phyloP scores from a whole-genome alignment of 768 basidiomycete species.

The Macrocybe gigantea region DNA sequence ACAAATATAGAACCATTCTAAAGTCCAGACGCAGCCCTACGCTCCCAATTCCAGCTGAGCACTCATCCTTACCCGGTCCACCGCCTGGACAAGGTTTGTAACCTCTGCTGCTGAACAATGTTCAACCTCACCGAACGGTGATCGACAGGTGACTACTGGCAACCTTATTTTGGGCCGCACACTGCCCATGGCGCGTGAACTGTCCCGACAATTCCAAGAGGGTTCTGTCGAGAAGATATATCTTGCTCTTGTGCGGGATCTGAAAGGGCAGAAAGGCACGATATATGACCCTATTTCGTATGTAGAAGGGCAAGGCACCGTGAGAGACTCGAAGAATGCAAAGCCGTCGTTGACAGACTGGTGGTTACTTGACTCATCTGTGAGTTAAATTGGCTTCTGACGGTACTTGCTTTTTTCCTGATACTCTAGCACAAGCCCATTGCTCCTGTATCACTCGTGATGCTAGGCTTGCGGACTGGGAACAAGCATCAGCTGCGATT shows the following conservation, averaged over 20 bases:
- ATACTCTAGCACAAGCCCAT: constrained; percentile 15
- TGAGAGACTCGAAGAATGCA: constrained; percentile 31
- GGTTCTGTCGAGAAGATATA: constrained; percentile 51
- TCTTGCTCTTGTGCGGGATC: constrained; percentile 57
- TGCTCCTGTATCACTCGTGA: constrained; percentile 51
- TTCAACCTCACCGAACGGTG: not conserved
- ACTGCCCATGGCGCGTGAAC: constrained; percentile 31
- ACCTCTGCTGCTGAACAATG: not conserved
- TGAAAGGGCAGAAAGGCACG: constrained; percentile 25
- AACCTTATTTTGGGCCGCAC: constrained; percentile 51
- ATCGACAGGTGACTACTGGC: constrained; percentile 55
- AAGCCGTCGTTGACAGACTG: constrained; percentile 43
- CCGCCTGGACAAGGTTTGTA: constrained; percentile 57
- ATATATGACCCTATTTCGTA: constrained; percentile 38
- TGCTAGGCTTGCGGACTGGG: constrained; percentile 53
- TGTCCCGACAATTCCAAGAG: constrained; percentile 49
- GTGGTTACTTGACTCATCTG: constrained; percentile 55
- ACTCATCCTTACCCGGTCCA: constrained; percentile 47
- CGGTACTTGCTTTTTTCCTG: not conserved
- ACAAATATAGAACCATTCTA: too few relatives aligned
- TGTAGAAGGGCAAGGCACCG: constrained; percentile 31
- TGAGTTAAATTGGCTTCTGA: constrained; percentile 23
- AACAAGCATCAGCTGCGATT: constrained; percentile 70
- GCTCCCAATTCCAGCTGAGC: constrained; percentile 19
- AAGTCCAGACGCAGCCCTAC: too few relatives aligned